These are phyloP conservation scores for Erigeron canadensis DNA, from an alignment of 129 eudicot species.

Conservation along the genomic window DNA sequence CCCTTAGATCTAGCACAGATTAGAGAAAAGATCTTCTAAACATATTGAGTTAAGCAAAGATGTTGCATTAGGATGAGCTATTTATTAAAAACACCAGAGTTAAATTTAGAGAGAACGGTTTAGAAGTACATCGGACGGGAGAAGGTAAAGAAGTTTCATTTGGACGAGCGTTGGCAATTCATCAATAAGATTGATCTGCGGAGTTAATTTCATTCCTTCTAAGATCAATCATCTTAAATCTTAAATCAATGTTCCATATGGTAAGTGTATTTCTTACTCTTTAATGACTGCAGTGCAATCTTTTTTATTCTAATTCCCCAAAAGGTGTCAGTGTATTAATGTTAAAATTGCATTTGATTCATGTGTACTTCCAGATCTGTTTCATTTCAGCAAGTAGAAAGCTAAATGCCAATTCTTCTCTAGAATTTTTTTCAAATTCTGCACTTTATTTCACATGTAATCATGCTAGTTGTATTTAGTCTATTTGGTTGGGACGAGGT, in stretches of 20 bases:
- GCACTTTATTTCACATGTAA: no score
- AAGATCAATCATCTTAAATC: conserved; percentile 18
- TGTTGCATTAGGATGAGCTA: neutral
- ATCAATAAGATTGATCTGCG: neutral
- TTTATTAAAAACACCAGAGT: neutral
- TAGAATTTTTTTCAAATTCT: no score
- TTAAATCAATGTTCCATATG: conserved; percentile 2
- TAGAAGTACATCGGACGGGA: neutral
- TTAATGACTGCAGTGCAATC: neutral
- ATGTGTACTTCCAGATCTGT: neutral
- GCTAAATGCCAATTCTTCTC: neutral
- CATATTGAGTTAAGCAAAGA: neutral
- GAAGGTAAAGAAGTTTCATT: neutral
- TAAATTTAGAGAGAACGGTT: neutral
- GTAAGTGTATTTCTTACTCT: neutral
- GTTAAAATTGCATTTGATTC: neutral
- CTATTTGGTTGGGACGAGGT: neutral
- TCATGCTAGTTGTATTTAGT: neutral
- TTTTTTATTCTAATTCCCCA: neutral
- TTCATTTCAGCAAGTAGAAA: neutral
- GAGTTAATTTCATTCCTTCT: neutral
- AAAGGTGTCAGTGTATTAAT: neutral
- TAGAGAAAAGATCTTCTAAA: neutral
- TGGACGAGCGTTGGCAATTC: neutral
- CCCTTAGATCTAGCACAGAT: neutral